Evolutionary conservation across 208 protist genomes (phyloP).

Genomic region (Naegleria lovaniensis): DNA sequence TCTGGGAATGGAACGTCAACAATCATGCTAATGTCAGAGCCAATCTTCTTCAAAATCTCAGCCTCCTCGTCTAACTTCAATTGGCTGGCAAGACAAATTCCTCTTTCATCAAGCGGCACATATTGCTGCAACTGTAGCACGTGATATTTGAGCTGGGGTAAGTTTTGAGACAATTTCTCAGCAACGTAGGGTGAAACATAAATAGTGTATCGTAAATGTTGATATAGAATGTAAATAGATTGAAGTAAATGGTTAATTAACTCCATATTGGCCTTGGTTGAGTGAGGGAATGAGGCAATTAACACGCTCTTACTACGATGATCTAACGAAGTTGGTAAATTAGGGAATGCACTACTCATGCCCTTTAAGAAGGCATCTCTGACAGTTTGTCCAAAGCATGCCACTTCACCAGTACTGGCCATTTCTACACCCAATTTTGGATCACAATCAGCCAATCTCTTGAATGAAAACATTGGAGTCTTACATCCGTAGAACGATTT

Average conservation of each 20-base stretch:
- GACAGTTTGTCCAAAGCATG: conserved; percentile 79
- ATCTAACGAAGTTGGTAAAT: neutral
- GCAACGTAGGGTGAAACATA: neutral
- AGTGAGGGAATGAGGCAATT: neutral
- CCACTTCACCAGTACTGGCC: conserved; percentile 92
- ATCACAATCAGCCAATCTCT: conserved; percentile 89
- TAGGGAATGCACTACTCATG: conserved; percentile 56
- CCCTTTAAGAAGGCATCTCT: conserved; percentile 80
- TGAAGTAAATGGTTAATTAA: conserved; percentile 5
- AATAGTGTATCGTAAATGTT: neutral
- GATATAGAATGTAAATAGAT: conserved; percentile 12
- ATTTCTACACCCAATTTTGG: conserved; percentile 98
- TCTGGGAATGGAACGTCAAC: conserved; percentile 16
- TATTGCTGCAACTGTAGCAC: neutral
- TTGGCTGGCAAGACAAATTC: neutral
- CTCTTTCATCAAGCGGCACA: neutral
- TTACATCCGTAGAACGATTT: conserved; percentile 66
- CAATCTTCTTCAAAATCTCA: conserved; percentile 4
- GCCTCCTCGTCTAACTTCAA: neutral
- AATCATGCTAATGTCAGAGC: neutral
- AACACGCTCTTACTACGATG: neutral
- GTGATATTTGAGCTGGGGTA: neutral
- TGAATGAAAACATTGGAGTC: conserved; percentile 96
- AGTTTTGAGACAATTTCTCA: conserved; percentile 5
- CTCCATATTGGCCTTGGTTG: neutral